Conservation (phyloP, 2,329 filamentous ascomycete species). For the Colletotrichum brevisporum region DNA sequence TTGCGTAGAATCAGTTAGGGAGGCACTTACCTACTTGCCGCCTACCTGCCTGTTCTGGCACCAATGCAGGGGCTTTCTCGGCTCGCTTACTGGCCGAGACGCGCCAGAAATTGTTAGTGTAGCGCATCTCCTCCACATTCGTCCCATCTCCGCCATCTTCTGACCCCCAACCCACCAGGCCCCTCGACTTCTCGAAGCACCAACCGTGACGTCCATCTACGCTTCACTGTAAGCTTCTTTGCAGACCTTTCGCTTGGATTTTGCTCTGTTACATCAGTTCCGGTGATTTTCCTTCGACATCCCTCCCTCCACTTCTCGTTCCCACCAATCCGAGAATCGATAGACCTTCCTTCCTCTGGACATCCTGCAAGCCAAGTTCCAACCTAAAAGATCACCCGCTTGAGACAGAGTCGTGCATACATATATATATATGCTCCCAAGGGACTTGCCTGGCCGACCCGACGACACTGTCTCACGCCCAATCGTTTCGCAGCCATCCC, state of each 20-base stretch:
- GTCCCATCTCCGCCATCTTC: constrained; percentile 36
- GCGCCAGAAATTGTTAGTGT: constrained; percentile 39
- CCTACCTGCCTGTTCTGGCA: constrained; percentile 25
- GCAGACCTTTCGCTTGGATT: constrained; percentile 10
- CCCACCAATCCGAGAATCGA: constrained; percentile 23
- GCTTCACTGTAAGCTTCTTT: constrained; percentile 32
- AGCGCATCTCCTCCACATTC: constrained; percentile 38
- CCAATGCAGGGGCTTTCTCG: constrained; percentile 31
- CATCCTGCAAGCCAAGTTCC: constrained; percentile 26
- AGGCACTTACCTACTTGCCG: background rate
- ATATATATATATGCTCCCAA: background rate
- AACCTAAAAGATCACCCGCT: constrained; percentile 11
- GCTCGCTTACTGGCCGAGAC: constrained; percentile 40
- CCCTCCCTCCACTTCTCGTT: background rate
- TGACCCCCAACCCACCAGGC: constrained; percentile 26
- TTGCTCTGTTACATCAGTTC: constrained; percentile 17
- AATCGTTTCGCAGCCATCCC: constrained; percentile 19
- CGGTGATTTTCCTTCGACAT: background rate
- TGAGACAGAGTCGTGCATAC: background rate
- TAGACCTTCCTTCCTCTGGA: constrained; percentile 18
- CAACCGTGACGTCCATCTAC: constrained; percentile 14
- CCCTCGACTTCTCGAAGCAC: constrained; percentile 34
- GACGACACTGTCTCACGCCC: background rate
- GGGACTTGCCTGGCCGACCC: background rate
- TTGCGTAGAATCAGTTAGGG: no score